These are phyloP conservation scores for Ceratobasidium theobromae DNA, from an alignment of 1,284 basidiomycete species.

Conservation along the genomic window DNA sequence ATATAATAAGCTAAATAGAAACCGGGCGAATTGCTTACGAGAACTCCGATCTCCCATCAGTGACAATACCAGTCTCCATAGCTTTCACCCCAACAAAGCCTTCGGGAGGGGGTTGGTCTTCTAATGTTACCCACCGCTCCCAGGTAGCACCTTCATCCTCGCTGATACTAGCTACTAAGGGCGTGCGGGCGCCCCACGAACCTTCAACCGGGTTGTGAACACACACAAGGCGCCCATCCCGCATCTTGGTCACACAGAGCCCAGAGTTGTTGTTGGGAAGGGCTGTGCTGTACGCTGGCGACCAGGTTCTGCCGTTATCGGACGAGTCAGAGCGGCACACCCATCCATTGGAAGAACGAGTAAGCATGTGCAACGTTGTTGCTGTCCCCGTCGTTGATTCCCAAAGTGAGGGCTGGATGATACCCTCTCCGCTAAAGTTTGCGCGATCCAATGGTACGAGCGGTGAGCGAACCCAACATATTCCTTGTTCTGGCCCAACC, in stretches of 20 bases:
- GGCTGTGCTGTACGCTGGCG: slow-evolving; percentile 31
- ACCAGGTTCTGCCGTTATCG: slow-evolving; percentile 36
- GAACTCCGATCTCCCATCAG: slow-evolving; percentile 36
- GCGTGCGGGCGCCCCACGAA: slow-evolving; percentile 37
- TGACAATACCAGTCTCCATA: slow-evolving; percentile 37
- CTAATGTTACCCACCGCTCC: slow-evolving; percentile 34
- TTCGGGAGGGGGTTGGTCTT: slow-evolving; percentile 33
- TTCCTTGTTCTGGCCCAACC: slow-evolving; percentile 31
- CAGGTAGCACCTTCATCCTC: slow-evolving; percentile 36
- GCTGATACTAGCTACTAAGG: slow-evolving; percentile 34
- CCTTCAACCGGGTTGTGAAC: slow-evolving; percentile 33
- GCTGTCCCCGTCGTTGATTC: slow-evolving; percentile 23
- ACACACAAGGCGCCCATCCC: slow-evolving; percentile 34
- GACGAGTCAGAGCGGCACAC: slow-evolving; percentile 35
- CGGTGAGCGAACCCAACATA: slow-evolving; percentile 33
- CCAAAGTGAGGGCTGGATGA: slow-evolving; percentile 37
- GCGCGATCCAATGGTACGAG: slow-evolving; percentile 34
- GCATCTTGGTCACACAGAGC: slow-evolving; percentile 5
- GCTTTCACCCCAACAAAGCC: slow-evolving; percentile 34
- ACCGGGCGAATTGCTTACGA: slow-evolving; percentile 24
- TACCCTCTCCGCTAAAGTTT: slow-evolving; percentile 36
- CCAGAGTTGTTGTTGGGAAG: slow-evolving; percentile 38
- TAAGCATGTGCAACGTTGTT: slow-evolving; percentile 31
- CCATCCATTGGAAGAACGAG: slow-evolving; percentile 32
- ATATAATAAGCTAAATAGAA: not conserved